A percentile compares a stretch with the other conserved stretches of the same genome.
Conservation (phyloP, 1,284 basidiomycete genomes). For the Xanthoconium separans region DNA sequence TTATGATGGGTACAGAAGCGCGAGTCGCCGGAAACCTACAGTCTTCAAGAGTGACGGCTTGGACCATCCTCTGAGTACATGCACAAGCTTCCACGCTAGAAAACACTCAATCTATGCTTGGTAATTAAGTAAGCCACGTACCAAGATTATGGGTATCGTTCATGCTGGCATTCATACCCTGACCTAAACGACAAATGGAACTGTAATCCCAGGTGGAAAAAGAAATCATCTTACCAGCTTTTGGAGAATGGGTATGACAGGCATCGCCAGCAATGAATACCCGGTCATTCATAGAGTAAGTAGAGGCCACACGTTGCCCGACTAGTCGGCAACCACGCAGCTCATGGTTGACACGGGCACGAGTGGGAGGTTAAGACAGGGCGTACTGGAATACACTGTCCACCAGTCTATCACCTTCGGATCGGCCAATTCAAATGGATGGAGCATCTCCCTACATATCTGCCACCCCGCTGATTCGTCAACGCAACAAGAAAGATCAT, state of each 20-base stretch:
- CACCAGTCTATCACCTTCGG: no score
- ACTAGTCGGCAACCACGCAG: no score
- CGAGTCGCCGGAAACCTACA: slow-evolving; percentile 42
- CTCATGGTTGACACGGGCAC: no score
- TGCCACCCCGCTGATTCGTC: no score
- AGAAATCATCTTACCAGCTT: slow-evolving; percentile 57
- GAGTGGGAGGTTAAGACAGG: no score
- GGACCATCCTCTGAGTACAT: slow-evolving; percentile 73
- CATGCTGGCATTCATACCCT: slow-evolving; percentile 72
- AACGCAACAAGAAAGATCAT: no score
- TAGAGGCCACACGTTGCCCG: slow-evolving; percentile 75
- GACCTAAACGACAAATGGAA: no score
- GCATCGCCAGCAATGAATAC: no score
- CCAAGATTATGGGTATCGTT: no score
- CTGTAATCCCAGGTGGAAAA: background rate
- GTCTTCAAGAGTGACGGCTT: slow-evolving; percentile 67
- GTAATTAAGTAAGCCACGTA: slow-evolving; percentile 21
- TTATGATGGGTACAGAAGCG: background rate
- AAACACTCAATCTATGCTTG: background rate
- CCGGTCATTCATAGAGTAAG: slow-evolving; percentile 62
- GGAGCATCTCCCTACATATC: no score
- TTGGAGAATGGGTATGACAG: slow-evolving; percentile 87
- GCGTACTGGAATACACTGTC: no score
- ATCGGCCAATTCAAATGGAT: no score
- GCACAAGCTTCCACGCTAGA: slow-evolving; percentile 72